Base-by-base conservation (phyloP, 345 rosid species). In the Ceriops zippeliana region DNA sequence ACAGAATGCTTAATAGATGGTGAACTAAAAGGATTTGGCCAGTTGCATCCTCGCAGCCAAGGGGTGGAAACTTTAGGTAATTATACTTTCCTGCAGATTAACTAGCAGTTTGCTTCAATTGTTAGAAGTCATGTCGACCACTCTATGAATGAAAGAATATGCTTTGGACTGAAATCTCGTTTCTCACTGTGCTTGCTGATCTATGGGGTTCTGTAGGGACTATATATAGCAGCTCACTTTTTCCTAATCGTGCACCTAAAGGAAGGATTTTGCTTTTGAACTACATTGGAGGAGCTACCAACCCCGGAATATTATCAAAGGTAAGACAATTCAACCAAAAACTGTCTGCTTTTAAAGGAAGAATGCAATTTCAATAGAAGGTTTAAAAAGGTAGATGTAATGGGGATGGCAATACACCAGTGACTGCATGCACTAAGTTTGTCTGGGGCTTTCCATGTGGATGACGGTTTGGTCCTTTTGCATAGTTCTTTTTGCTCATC, bases 1-100 rank as follows among this genome's bases (percentile, higher is more conserved):
- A 65, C 75, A 37, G 97, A 90, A 62, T 66, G 97, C 79, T 72
- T 95, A 68, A 81, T 88, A 66, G 97, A 88, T 71, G 90, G 91
- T 74, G 92, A 91, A 74, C 90, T 95, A 65, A 91, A 95, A 77
- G 98, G 99, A 16, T 96, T 92, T 70, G 99, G 99, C 62, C 98
- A 90, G 76, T 74, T 95, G 81, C 98, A 90, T 86, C 99, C 98
- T 52, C 92, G 98, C 65, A 95, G 92, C 67, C 99, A 95, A 84
- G 96, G 96, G 67, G 90, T 92, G 68, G 99, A 95, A 85, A 92
- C 99, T 65, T 78, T 95, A 60, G 99, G 98, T 92, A 78, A 52
- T n/a, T 32, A 8, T 34, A 31, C n/a, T 62, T 38, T 49, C 60
- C 42, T 65, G 34, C 28, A 57, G n/a, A 37, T 27, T 52, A 60